Conservation (phyloP, 371 early-diverging fungal genomes). For the Circinella umbellata region DNA sequence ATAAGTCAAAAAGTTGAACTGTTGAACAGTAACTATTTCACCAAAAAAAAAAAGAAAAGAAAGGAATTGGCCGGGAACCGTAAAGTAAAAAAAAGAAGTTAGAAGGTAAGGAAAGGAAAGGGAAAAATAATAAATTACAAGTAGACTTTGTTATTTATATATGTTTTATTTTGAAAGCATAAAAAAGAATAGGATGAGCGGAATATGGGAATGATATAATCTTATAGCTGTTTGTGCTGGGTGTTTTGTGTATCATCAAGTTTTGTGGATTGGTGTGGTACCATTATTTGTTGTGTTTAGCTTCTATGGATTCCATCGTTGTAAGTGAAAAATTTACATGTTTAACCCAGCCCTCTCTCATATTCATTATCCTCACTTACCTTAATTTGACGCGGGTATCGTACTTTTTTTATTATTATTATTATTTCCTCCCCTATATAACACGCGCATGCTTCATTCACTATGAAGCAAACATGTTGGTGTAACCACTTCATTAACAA, state of each 20-base stretch:
- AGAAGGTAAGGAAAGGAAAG: not conserved
- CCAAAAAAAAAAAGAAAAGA: not conserved
- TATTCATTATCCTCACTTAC: not conserved
- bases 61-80: not conserved
- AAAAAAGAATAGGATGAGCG: not conserved
- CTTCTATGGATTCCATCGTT: constrained; percentile 10
- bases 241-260: not conserved
- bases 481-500: constrained; percentile 6
- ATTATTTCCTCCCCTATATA: not conserved
- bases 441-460: not conserved
- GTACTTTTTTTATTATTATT: too few relatives aligned
- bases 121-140: not conserved
- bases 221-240: too few relatives aligned
- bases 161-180: not conserved
- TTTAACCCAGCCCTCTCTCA: not conserved
- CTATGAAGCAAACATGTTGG: not conserved
- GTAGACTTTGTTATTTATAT: not conserved
- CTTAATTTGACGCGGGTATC: not conserved
- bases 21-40: not conserved
- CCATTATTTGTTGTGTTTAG: constrained; percentile 6
- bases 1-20: not conserved
- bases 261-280: constrained; percentile 8
- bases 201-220: not conserved
- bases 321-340: not conserved
- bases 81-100: not conserved